Conservation (phyloP, 306 rosid species). For the Geum urbanum region DNA sequence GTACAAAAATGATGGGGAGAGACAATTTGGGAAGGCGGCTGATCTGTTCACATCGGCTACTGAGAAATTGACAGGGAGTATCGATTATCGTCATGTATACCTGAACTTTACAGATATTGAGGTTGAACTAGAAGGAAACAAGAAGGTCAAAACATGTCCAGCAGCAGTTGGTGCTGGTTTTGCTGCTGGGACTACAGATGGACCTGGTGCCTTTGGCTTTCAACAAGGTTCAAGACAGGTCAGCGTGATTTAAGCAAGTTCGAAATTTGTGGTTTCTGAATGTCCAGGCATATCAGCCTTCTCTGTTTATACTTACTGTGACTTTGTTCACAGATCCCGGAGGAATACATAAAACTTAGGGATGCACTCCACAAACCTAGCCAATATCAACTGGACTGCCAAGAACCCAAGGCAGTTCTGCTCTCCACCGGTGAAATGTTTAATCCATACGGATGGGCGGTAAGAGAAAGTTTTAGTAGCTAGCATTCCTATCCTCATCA, state of each 20-base stretch:
- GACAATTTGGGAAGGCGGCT: conserved; percentile 56
- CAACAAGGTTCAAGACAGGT: conserved; percentile 85
- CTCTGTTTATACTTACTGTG: background rate
- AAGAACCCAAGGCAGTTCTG: conserved; percentile 70
- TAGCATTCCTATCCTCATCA: background rate
- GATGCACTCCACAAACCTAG: conserved; percentile 56
- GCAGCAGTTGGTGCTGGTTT: conserved; percentile 92
- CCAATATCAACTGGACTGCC: conserved; percentile 61
- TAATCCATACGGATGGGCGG: conserved; percentile 85
- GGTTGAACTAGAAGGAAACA: conserved; percentile 43
- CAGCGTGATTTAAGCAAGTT: background rate
- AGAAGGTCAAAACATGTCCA: conserved; percentile 63
- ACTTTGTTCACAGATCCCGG: conserved; percentile 45
- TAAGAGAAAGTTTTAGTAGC: conserved; percentile 19
- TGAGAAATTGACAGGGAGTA: conserved; percentile 46
- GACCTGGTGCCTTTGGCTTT: conserved; percentile 74
- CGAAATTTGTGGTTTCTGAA: too few relatives aligned
- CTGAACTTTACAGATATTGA: conserved; percentile 60
- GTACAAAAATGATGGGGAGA: conserved; percentile 80
- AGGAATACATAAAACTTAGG: conserved; percentile 43
- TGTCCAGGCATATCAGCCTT: background rate
- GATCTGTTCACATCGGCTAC: conserved; percentile 52
- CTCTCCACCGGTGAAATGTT: conserved; percentile 78
- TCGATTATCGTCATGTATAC: conserved; percentile 65
- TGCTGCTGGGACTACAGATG: conserved; percentile 92